Evolutionary conservation across 345 rosid species (phyloP), one percentile per base, ranked within the genome.

Genomic region (Pugionium cornutum): DNA sequence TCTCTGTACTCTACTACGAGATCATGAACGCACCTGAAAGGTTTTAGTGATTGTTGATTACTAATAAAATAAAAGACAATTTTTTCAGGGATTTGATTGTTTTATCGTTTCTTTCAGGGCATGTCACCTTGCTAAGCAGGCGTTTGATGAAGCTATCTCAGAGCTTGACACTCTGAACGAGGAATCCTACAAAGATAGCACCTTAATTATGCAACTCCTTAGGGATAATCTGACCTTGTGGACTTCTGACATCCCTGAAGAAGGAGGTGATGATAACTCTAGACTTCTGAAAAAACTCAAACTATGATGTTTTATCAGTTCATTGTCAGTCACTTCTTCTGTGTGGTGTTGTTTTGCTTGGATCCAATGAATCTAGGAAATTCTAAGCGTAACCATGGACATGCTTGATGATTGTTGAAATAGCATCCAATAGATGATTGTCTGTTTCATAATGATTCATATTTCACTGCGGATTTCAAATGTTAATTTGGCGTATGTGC

Each of bases 101-200:
- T 58, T 59, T 33, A 25, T 63, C 29, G 39, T 18, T 49, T 35
- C 47, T 43, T 68, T 30, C 70, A 86, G 92, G 82, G 92, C 92
- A 30, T 86, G 92, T 61, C 87, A 79, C 67, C 89, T 86, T 62
- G 92, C 89, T 40, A 84, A 82, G 72, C 83, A 79, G 72, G 86
- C 87, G 30, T 86, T 86, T 32, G 92, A 86, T 71, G 92, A 82
- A 44, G 92, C 89, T 58, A 86, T 86, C 68, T 72, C 89, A 1
- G 89, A 86, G 66, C 73, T 86, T 81, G 92, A 86, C 73, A 68
- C 79, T 18, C 62, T 84, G 11, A 79, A 79, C 32, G 92, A 86
- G 79, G 89, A 84, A 58, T 86, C 92, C 34, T 86, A 84, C 76
- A 86, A 86, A 57, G 92, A 86, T 55, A 86, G 89, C 82, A 86